Conservation (phyloP, 768 basidiomycete species). For the Polyporus arcularius region DNA sequence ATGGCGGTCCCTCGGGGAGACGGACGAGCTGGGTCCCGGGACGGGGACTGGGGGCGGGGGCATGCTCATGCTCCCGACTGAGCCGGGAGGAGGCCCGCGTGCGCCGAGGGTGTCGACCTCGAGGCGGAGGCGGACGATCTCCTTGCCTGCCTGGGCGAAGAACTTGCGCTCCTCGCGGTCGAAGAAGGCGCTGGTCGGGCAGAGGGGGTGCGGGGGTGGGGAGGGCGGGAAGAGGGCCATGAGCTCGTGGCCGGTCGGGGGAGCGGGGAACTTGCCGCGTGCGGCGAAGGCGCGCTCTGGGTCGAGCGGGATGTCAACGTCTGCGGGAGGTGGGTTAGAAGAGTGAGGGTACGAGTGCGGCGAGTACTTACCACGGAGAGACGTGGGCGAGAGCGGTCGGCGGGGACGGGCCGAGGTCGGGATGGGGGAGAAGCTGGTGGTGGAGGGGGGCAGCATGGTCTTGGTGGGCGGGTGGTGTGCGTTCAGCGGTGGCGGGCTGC, state of each 20-base stretch:
- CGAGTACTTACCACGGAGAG: constrained; percentile 51
- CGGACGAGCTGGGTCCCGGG: background rate
- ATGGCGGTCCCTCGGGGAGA: background rate
- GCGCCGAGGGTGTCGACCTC: constrained; percentile 56
- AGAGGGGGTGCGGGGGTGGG: constrained; percentile 61
- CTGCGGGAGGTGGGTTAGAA: constrained; percentile 35
- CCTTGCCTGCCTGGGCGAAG: constrained; percentile 76
- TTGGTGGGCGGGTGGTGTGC: constrained; percentile 8
- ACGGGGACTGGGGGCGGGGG: background rate
- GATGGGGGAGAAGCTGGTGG: constrained; percentile 35
- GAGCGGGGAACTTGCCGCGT: constrained; percentile 64
- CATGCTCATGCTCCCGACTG: background rate
- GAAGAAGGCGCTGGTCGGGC: constrained; percentile 74
- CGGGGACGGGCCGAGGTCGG: constrained; percentile 39
- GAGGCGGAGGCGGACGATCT: constrained; percentile 73
- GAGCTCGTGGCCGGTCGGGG: constrained; percentile 79
- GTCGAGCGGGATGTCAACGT: constrained; percentile 63
- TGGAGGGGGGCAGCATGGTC: constrained; percentile 9
- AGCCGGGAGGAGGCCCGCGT: background rate
- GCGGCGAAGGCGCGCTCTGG: constrained; percentile 41
- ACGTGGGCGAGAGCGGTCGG: constrained; percentile 64
- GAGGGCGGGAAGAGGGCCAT: constrained; percentile 83
- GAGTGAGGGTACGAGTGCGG: background rate
- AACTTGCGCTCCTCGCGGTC: constrained; percentile 77
- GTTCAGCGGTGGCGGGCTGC: constrained; percentile 31